Evolutionary conservation across 2,329 filamentous ascomycete genomes (phyloP), one percentile per base, ranked within the genome.

Genomic region (Madurella mycetomatis): DNA sequence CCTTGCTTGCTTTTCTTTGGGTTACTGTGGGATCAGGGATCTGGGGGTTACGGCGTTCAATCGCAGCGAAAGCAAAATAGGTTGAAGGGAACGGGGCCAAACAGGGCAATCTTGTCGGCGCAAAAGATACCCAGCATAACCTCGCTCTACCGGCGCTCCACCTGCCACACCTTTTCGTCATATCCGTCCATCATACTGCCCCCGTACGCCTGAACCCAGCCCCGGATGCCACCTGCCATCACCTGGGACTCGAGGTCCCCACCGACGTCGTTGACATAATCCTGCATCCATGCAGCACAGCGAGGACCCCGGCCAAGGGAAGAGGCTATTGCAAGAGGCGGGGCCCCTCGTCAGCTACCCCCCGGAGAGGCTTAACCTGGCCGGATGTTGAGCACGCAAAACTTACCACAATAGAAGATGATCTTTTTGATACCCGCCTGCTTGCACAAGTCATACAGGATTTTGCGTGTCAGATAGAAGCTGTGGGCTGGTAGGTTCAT

Each of bases 401-500:
- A 62, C 70, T 57, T 65, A 80, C 79, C 78, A 61, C 79, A 83
- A 66, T 82, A 82, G 61, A 80, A 82, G 34, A 83, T 75, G 19
- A 82, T 67, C 41, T 68, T 72, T 47, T 71, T 71, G 18, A 80
- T 69, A 1, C 72, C 73, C 1, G 78, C 79, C 53, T 76, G 71
- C 58, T 73, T 75, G 66, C 75, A 77, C 16, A 83, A 67, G 43
- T 73, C 72, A 57, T 81, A 75, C 30, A 81, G 64, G 5, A 69
- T 67, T 4, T 74, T 70, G 5, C 79, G 71, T 3, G 76, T 76
- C 49, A 76, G 75, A 50, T 79, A 80, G 40, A 83, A 72, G 12
- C 72, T 76, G 51, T 83, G 79, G 9, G 80, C 79, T 0, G 80
- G 79, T 13, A 83, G 68, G 59, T 83, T 82, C 58, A 86, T 71